Evolutionary conservation across 257 asterid species (phyloP), one percentile per base, ranked within the genome.

Genomic region (Euphrasia confusa): DNA sequence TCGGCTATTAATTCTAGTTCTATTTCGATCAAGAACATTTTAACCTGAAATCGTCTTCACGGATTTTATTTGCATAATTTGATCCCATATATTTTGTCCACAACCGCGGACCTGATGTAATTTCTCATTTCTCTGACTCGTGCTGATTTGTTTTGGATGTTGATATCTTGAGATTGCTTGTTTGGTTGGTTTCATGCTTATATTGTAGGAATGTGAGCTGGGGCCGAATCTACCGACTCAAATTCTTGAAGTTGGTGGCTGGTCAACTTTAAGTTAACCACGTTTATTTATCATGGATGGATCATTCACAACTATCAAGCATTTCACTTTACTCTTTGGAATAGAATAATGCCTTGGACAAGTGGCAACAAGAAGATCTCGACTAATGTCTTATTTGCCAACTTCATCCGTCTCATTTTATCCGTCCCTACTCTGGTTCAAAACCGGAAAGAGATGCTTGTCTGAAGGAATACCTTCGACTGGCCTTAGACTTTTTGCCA

Each of bases 1-100:
- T 80, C 17, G 40, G 44, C 63, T 80, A 72, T 48, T 70, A 67
- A 66, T 63, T 63, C 54, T 18, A 10, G 10, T 1, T 28, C 15
- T 5, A 17, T 37, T 11, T 12, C 1, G 13, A 18, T 13, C 3
- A 0, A 12, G 21, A 1, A 54, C 9, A 24, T 26, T 26, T 37
- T n/a, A 1, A 5, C 8, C 28, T 44, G 56, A 15, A 32, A 35
- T 35, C 7, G 40, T 35, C 40, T 1, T 35, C 40, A 35, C 10
- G 40, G 10, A 35, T 5, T 35, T 35, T 35, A 35, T 35, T 35
- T 35, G 40, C 10, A 35, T 35, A 35, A 35, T 35, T 35, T 35
- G 40, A 35, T 35, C 40, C 40, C 40, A 7, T 35, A 7, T 35
- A 35, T 35, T 35, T 35, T 35, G 10, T 10, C 2, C 10, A 35